Evolutionary conservation across 352 stramenopile genomes (phyloP).

Genomic region (Phytophthora fragariae): DNA sequence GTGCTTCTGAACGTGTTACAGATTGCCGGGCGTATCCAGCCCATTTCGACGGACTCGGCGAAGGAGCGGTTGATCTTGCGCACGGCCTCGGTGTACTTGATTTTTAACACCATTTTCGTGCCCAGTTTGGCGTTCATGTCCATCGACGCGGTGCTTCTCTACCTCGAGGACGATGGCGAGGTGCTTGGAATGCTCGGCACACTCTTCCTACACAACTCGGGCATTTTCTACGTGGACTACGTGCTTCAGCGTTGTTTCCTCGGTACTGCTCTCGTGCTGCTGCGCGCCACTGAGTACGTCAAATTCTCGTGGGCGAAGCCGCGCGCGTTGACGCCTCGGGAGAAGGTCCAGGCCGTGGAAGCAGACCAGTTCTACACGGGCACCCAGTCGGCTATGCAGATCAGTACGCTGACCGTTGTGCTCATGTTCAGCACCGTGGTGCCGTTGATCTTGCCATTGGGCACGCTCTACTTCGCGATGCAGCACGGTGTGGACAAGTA

Average conservation of each 20-base stretch:
- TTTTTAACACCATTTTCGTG: constrained; percentile 92
- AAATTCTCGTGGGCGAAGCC: constrained; percentile 86
- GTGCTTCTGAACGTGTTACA: constrained; percentile 88
- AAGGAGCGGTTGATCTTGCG: constrained; percentile 87
- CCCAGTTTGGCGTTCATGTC: constrained; percentile 88
- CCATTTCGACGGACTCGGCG: constrained; percentile 84
- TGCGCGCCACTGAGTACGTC: constrained; percentile 80
- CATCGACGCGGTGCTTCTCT: constrained; percentile 84
- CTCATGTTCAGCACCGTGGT: constrained; percentile 89
- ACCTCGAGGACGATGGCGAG: constrained; percentile 76
- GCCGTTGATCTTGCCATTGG: constrained; percentile 82
- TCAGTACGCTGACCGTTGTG: constrained; percentile 85
- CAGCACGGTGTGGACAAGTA: constrained; percentile 90
- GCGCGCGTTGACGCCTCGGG: constrained; percentile 74
- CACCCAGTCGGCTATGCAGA: constrained; percentile 85
- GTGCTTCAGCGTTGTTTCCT: constrained; percentile 87
- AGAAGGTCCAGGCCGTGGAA: constrained; percentile 77
- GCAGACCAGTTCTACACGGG: constrained; percentile 87
- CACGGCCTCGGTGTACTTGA: constrained; percentile 81
- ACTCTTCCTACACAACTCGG: constrained; percentile 89
- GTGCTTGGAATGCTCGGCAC: constrained; percentile 85
- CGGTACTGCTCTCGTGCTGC: constrained; percentile 74
- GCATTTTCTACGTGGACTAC: constrained; percentile 92
- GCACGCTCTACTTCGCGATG: constrained; percentile 86
- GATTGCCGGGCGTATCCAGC: constrained; percentile 83